These are phyloP conservation scores for Knufia fluminis DNA, from an alignment of 2,329 filamentous ascomycete genomes.

Conservation along the genomic window DNA sequence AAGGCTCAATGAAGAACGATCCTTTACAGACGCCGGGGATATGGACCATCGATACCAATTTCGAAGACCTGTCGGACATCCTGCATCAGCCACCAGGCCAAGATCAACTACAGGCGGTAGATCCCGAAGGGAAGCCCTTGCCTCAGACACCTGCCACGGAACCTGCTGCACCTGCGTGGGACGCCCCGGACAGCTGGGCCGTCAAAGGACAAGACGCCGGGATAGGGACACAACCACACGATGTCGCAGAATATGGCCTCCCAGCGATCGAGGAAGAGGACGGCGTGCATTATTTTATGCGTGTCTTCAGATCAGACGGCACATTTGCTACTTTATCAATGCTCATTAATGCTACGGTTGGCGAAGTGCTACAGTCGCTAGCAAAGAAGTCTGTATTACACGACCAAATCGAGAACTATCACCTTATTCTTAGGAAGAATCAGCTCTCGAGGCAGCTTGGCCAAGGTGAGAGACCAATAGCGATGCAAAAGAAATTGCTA, in stretches of 20 bases:
- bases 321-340: conserved; percentile 91
- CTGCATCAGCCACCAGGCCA: conserved; percentile 55
- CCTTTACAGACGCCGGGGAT: not conserved
- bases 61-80: conserved; percentile 87
- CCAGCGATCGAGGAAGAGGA: conserved; percentile 66
- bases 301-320: conserved; percentile 85
- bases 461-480: conserved; percentile 67
- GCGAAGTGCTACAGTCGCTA: conserved; percentile 79
- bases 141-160: conserved; percentile 28
- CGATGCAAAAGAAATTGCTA: conserved; percentile 83
- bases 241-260: conserved; percentile 54
- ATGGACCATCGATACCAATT: conserved; percentile 64
- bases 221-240: conserved; percentile 27
- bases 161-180: conserved; percentile 58
- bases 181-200: conserved; percentile 93
- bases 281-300: conserved; percentile 73
- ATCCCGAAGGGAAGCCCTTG: conserved; percentile 26
- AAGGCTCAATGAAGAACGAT: conserved; percentile 23
- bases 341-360: conserved; percentile 70
- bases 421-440: conserved; percentile 90
- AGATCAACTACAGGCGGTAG: conserved; percentile 18
- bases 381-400: conserved; percentile 90
- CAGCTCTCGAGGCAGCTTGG: conserved; percentile 75
- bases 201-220: conserved; percentile 55
- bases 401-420: conserved; percentile 85